Conservation (phyloP, 306 rosid genomes). For the Pyrus pyrifolia region DNA sequence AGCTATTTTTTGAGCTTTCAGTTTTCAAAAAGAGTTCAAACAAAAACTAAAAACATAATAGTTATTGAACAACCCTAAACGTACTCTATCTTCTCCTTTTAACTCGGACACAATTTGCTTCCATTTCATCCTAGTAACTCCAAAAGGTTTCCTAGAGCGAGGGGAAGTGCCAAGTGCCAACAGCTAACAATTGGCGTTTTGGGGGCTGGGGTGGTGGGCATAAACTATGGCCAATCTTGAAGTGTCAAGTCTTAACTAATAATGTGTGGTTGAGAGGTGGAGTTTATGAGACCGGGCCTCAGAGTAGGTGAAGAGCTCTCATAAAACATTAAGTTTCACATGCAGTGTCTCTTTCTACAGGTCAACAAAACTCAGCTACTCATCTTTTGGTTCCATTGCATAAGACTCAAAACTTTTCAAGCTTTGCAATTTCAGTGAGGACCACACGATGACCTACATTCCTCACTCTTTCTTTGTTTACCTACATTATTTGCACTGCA, state of each 20-base stretch:
- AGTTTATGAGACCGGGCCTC: slow-evolving; percentile 3
- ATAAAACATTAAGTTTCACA: slow-evolving; percentile 23
- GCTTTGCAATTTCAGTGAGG: slow-evolving; percentile 5
- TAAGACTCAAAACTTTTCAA: not conserved
- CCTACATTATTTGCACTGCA: not conserved
- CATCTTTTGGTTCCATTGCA: not conserved
- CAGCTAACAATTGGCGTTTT: too few species aligned
- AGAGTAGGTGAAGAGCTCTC: slow-evolving; percentile 23
- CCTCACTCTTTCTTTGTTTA: not conserved
- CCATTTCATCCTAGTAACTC: not conserved
- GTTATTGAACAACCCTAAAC: too few species aligned
- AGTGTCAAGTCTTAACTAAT: not conserved
- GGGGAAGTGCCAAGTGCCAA: too few species aligned
- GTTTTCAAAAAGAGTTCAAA: too few species aligned
- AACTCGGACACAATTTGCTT: not conserved
- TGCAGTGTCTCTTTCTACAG: slow-evolving; percentile 13
- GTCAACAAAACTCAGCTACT: not conserved
- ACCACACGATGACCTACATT: slow-evolving; percentile 8
- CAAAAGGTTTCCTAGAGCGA: too few species aligned
- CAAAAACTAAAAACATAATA: too few species aligned
- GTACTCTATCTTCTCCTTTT: not conserved
- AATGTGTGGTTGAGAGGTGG: not conserved
- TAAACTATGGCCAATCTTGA: not conserved
- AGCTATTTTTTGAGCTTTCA: not conserved
- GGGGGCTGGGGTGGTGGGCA: too few species aligned